phyloP scores from a whole-genome alignment of 495 filamentous ascomycete species.

The Geoglossum glabrum region DNA sequence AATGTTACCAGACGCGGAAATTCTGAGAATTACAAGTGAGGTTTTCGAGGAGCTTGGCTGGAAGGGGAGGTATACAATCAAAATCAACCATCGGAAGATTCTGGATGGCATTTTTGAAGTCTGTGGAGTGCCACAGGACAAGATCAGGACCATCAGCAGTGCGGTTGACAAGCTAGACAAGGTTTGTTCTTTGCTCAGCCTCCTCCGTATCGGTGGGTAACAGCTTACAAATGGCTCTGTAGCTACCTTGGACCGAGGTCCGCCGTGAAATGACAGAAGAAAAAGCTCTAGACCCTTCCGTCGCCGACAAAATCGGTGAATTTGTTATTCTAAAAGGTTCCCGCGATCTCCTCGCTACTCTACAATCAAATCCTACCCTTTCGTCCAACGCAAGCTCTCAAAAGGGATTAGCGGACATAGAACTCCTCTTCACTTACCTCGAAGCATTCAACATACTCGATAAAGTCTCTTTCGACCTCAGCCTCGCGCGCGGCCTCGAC shows the following conservation, averaged over 20 bases:
- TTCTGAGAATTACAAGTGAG: constrained; percentile 64
- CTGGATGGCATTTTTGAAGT: constrained; percentile 84
- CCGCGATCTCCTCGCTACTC: constrained; percentile 43
- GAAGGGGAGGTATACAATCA: constrained; percentile 58
- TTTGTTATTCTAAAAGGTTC: constrained; percentile 53
- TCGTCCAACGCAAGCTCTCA: constrained; percentile 49
- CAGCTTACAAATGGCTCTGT: not conserved
- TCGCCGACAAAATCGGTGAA: constrained; percentile 71
- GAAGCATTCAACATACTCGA: constrained; percentile 51
- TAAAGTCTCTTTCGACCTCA: constrained; percentile 61
- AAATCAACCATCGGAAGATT: constrained; percentile 90
- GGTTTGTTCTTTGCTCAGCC: constrained; percentile 14
- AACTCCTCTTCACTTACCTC: constrained; percentile 60
- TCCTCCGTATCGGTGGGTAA: not conserved
- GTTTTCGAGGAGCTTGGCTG: constrained; percentile 69
- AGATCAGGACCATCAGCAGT: constrained; percentile 68
- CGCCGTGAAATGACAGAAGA: constrained; percentile 82
- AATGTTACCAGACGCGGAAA: constrained; percentile 96
- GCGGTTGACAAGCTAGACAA: constrained; percentile 97
- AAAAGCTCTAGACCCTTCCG: constrained; percentile 53
- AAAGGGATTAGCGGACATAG: constrained; percentile 65
- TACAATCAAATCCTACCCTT: constrained; percentile 42
- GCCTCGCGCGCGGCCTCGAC: constrained; percentile 67
- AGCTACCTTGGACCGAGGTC: constrained; percentile 64
- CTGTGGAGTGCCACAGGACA: constrained; percentile 69